phyloP scores from a whole-genome alignment of 2,329 filamentous ascomycete species.

The Botrytis tulipae region DNA sequence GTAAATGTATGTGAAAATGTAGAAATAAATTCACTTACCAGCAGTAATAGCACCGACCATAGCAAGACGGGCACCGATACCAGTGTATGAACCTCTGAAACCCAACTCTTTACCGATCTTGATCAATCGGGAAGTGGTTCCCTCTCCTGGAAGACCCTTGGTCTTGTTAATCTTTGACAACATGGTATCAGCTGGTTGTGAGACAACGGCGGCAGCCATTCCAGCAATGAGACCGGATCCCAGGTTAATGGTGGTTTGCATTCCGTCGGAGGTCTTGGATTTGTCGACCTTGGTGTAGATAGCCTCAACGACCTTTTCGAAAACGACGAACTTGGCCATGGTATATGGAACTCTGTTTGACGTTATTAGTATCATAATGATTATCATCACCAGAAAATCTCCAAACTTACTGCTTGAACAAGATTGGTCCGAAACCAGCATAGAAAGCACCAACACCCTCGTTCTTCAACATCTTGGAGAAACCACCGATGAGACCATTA shows the following conservation, averaged over 20 bases:
- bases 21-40: not conserved
- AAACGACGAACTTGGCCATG: conserved; percentile 94
- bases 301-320: conserved; percentile 80
- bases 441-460: conserved; percentile 88
- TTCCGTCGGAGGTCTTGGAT: conserved; percentile 61
- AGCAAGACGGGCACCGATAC: conserved; percentile 67
- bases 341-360: conserved; percentile 72
- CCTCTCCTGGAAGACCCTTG: conserved; percentile 81
- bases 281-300: conserved; percentile 71
- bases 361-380: not conserved
- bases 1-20: not conserved
- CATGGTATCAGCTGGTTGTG: conserved; percentile 91
- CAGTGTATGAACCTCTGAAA: conserved; percentile 71
- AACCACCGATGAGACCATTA: conserved; percentile 73
- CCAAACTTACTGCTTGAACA: conserved; percentile 70
- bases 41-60: conserved; percentile 22
- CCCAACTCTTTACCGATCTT: conserved; percentile 89
- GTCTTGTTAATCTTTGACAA: conserved; percentile 96
- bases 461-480: conserved; percentile 77
- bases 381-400: not conserved
- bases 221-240: conserved; percentile 73
- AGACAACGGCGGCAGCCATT: conserved; percentile 85
- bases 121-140: conserved; percentile 74
- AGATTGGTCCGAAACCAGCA: conserved; percentile 83
- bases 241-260: conserved; percentile 80